These are phyloP conservation scores for Agaricus bisporus DNA, from an alignment of 768 basidiomycete genomes.

Conservation along the genomic window DNA sequence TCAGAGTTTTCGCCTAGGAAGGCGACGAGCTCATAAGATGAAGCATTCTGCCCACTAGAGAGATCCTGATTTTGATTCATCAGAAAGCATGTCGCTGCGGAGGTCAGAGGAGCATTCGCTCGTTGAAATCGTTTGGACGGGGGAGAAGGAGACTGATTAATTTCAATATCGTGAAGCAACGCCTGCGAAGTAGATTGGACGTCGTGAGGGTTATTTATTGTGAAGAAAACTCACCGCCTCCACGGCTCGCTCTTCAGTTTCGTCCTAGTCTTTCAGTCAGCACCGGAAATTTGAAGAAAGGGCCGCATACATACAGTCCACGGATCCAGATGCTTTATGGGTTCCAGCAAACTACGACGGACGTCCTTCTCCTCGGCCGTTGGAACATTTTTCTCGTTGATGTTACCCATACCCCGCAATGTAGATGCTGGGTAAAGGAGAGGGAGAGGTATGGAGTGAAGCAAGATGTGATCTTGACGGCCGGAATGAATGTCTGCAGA, in stretches of 20 bases:
- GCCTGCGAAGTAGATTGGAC: not conserved
- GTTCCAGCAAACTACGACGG: not conserved
- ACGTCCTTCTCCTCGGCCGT: not conserved
- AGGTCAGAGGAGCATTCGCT: not conserved
- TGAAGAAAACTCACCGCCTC: not conserved
- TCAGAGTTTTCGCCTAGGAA: too few relatives aligned
- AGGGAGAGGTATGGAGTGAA: not conserved
- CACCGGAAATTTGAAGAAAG: not conserved
- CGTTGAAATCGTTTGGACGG: not conserved
- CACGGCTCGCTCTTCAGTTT: not conserved
- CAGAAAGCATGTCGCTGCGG: not conserved
- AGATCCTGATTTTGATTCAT: not conserved
- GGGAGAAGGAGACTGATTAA: not conserved
- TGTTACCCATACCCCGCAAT: not conserved
- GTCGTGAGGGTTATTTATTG: too few relatives aligned
- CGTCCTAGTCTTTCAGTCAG: not conserved
- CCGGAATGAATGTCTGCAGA: not conserved
- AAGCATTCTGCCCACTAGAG: not conserved
- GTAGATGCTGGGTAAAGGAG: not conserved
- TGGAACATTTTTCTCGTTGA: slow-evolving; percentile 1
- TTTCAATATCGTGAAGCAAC: not conserved
- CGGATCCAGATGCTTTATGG: not conserved
- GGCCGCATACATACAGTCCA: slow-evolving; percentile 1
- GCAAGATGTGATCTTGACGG: not conserved
- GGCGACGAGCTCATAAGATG: not conserved